These are phyloP conservation scores for Penicillium sp. DNA, from an alignment of 2,329 filamentous ascomycete species.

Conservation along the genomic window DNA sequence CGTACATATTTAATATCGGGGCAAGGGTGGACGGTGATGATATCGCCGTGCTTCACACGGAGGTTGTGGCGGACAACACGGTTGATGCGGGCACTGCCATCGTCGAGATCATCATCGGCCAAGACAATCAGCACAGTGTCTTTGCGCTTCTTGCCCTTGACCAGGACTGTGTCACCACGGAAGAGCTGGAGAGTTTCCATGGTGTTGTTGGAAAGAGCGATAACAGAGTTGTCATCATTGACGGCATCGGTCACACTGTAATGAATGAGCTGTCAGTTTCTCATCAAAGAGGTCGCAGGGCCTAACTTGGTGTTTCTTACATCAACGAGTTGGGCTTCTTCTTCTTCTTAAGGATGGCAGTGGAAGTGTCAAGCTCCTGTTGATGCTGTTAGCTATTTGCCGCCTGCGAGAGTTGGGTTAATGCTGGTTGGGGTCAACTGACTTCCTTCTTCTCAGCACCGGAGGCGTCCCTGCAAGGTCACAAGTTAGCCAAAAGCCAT, in stretches of 20 bases:
- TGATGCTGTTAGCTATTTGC: conserved; percentile 17
- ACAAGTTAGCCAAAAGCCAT: conserved; percentile 43
- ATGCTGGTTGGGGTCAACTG: conserved; percentile 27
- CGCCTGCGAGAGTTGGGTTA: conserved; percentile 34
- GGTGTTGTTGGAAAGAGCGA: conserved; percentile 95
- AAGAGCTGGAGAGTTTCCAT: conserved; percentile 99
- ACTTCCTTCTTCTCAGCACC: conserved; percentile 85
- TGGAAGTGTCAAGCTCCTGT: conserved; percentile 86
- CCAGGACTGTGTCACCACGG: conserved; percentile 95
- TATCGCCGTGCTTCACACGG: conserved; percentile 96
- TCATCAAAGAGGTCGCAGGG: conserved; percentile 1
- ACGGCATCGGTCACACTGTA: conserved; percentile 92
- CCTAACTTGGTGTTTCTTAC: conserved; percentile 54
- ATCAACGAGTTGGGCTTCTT: conserved; percentile 99
- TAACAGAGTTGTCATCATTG: conserved; percentile 99
- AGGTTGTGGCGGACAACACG: conserved; percentile 98
- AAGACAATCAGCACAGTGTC: conserved; percentile 98
- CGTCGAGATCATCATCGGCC: conserved; percentile 96
- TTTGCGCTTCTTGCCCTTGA: conserved; percentile 99
- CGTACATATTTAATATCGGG: conserved; percentile 99
- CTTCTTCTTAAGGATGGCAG: conserved; percentile 99
- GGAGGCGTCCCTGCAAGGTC: conserved; percentile 71
- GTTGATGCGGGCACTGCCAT: conserved; percentile 96
- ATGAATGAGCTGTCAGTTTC: conserved; percentile 24
- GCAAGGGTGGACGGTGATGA: conserved; percentile 95